phyloP scores from a whole-genome alignment of 805 yeast species.

The Kodamaea lidongshanica region DNA sequence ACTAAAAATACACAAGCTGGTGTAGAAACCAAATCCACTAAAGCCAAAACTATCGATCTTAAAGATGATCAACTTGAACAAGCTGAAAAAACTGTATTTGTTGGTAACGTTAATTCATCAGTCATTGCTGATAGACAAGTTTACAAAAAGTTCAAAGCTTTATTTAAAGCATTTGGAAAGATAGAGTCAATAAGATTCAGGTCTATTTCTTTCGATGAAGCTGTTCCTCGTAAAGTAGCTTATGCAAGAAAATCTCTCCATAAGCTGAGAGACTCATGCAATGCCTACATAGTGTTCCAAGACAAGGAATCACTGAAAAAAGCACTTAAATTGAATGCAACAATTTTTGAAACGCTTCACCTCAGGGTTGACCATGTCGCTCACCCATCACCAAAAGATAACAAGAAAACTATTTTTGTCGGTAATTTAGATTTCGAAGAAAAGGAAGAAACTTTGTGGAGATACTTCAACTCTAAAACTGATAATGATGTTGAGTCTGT shows the following conservation, averaged over 20 bases:
- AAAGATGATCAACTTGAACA: constrained; percentile 70
- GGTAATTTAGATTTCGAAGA: constrained; percentile 94
- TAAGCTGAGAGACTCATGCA: constrained; percentile 69
- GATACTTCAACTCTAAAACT: constrained; percentile 51
- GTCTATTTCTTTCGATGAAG: constrained; percentile 83
- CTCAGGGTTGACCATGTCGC: constrained; percentile 89
- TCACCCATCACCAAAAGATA: constrained; percentile 82
- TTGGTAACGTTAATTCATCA: constrained; percentile 71
- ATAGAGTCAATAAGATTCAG: constrained; percentile 82
- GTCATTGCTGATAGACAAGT: constrained; percentile 59
- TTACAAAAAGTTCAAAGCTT: constrained; percentile 58
- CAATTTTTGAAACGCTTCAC: constrained; percentile 65
- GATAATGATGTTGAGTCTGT: constrained; percentile 70
- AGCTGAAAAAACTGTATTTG: constrained; percentile 79
- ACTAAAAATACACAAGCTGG: constrained; percentile 6
- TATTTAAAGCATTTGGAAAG: constrained; percentile 48
- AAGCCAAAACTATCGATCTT: constrained; percentile 50
- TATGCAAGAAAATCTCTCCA: constrained; percentile 75
- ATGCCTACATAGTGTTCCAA: constrained; percentile 80
- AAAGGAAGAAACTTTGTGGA: constrained; percentile 84
- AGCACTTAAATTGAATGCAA: constrained; percentile 56
- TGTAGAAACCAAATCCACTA: constrained; percentile 12
- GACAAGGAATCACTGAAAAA: constrained; percentile 44
- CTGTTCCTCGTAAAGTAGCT: constrained; percentile 88
- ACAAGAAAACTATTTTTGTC: constrained; percentile 77